Evolutionary conservation across 345 rosid species (phyloP).

Genomic region (Syzygium aromaticum): DNA sequence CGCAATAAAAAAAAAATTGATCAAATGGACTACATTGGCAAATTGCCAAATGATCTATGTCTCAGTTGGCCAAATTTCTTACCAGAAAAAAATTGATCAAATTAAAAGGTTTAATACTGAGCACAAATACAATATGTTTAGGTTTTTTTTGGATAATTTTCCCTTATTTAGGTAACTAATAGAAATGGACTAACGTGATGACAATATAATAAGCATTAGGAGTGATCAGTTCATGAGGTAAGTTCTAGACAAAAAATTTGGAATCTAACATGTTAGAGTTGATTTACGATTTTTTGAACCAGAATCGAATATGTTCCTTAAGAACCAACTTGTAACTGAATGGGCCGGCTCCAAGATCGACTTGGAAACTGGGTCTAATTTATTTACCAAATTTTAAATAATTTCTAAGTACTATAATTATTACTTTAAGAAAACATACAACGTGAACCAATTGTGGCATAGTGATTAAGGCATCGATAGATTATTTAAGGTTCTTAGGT

Average conservation of each 20-base stretch:
- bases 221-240: rapidly evolving
- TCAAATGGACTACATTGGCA: too few species aligned
- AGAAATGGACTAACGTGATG: neutral
- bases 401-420: neutral
- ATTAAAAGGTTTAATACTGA: too few species aligned
- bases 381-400: neutral
- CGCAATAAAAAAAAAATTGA: too few species aligned
- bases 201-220: neutral
- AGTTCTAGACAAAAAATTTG: rapidly evolving
- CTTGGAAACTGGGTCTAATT: rapidly evolving
- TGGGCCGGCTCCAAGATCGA: rapidly evolving
- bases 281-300: neutral
- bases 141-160: too few species aligned
- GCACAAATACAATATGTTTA: too few species aligned
- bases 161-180: neutral
- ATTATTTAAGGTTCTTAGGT: too few species aligned
- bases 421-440: neutral
- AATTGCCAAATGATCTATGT: too few species aligned
- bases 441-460: neutral
- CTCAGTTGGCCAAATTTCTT: too few species aligned
- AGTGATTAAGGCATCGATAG: neutral
- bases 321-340: rapidly evolving
- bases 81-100: too few species aligned
- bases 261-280: neutral
- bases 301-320: neutral